Conservation (phyloP, 129 eudicot genomes). For the Centella asiatica region DNA sequence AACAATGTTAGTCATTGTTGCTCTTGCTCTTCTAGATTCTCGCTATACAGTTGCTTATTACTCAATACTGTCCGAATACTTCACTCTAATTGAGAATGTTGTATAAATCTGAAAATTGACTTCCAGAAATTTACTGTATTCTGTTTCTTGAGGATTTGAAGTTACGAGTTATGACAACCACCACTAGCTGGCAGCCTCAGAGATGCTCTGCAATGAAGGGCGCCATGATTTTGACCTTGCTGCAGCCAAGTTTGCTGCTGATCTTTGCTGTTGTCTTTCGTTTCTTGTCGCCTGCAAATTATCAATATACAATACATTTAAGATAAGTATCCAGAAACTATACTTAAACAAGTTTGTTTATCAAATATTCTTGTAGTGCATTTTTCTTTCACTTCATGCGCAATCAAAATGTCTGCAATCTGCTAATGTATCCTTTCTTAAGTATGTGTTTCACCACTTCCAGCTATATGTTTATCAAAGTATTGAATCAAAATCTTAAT, state of each 20-base stretch:
- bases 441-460: too few relatives aligned
- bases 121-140: slow-evolving; percentile 3
- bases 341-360: not conserved
- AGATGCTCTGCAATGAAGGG: too few relatives aligned
- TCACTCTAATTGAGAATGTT: too few relatives aligned
- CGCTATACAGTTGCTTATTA: slow-evolving; percentile 43
- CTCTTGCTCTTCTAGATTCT: too few relatives aligned
- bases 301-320: not conserved
- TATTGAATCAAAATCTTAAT: too few relatives aligned
- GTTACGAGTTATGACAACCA: slow-evolving; percentile 10
- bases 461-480: not conserved
- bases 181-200: slow-evolving; percentile 52
- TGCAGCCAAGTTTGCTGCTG: slow-evolving; percentile 33
- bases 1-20: slow-evolving; percentile 19
- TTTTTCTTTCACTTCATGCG: not conserved
- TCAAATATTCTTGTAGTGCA: too few relatives aligned
- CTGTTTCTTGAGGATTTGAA: not conserved
- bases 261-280: slow-evolving; percentile 43
- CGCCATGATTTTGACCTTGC: slow-evolving; percentile 75
- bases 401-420: not conserved
- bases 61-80: slow-evolving; percentile 5
- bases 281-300: slow-evolving; percentile 28
- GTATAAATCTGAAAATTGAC: not conserved
- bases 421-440: not conserved
- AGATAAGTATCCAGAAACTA: not conserved